These are phyloP conservation scores for Lentinula aciculospora DNA, from an alignment of 768 basidiomycete species.

Conservation along the genomic window DNA sequence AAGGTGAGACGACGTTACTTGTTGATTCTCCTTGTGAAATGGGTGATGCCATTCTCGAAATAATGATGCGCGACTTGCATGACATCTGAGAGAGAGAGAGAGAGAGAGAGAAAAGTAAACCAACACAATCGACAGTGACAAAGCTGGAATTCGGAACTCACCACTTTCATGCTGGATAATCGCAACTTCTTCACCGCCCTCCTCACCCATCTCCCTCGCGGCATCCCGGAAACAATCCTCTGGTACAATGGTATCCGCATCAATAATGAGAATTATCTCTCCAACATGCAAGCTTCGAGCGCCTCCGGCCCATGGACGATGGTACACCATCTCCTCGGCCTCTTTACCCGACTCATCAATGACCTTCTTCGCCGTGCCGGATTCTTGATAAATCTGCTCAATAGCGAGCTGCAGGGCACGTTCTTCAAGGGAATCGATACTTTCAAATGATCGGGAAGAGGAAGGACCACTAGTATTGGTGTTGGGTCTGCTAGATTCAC, in stretches of 20 bases:
- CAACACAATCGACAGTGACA: background rate
- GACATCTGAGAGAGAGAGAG: slow-evolving; percentile 17
- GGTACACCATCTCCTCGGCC: slow-evolving; percentile 25
- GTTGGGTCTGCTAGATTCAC: slow-evolving; percentile 32
- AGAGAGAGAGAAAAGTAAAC: background rate
- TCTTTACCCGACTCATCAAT: background rate
- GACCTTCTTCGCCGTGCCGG: slow-evolving; percentile 15
- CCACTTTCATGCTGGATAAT: slow-evolving; percentile 87
- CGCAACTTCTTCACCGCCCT: slow-evolving; percentile 77
- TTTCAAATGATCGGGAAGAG: slow-evolving; percentile 7
- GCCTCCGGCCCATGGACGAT: slow-evolving; percentile 71
- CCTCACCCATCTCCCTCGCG: slow-evolving; percentile 78
- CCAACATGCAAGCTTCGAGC: slow-evolving; percentile 71
- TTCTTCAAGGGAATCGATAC: slow-evolving; percentile 60
- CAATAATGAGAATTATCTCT: slow-evolving; percentile 75
- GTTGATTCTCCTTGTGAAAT: slow-evolving; percentile 88
- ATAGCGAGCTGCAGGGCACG: slow-evolving; percentile 67
- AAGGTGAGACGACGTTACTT: slow-evolving; percentile 18
- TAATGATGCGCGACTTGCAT: slow-evolving; percentile 68
- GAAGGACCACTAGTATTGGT: background rate
- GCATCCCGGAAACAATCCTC: slow-evolving; percentile 90
- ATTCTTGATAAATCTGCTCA: slow-evolving; percentile 66
- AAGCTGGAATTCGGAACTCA: slow-evolving; percentile 16
- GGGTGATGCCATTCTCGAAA: slow-evolving; percentile 87
- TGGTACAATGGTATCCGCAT: slow-evolving; percentile 74